Percentiles rank a stretch among this genome's conserved stretches.
Conservation (phyloP, 2,329 filamentous ascomycete genomes). For the Ophiostoma ulmi region DNA sequence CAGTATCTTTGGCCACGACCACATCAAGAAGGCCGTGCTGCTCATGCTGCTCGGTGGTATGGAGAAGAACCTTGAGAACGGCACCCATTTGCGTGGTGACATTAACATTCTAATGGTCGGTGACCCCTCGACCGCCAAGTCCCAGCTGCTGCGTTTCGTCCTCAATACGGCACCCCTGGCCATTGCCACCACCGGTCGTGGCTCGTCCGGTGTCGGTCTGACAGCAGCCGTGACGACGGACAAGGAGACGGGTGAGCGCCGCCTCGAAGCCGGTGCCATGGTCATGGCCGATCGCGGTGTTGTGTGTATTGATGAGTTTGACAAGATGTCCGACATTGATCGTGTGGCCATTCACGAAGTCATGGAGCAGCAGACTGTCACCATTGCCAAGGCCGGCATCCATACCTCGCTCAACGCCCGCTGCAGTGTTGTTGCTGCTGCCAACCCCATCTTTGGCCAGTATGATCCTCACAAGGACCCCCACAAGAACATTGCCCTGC, state of each 20-base stretch:
- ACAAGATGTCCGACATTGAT: conserved; percentile 99
- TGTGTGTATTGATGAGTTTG: conserved; percentile 98
- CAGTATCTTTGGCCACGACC: conserved; percentile 93
- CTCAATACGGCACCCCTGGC: conserved; percentile 93
- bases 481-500: conserved; percentile 95
- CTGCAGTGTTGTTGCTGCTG: conserved; percentile 92
- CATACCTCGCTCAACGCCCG: conserved; percentile 95
- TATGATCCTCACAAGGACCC: conserved; percentile 98
- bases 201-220: conserved; percentile 94
- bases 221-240: conserved; percentile 94
- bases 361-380: conserved; percentile 99
- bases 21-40: conserved; percentile 96
- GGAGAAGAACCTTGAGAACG: conserved; percentile 98
- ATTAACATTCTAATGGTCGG: conserved; percentile 99
- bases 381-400: conserved; percentile 96
- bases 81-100: conserved; percentile 93
- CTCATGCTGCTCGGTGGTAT: conserved; percentile 92
- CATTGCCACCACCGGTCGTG: conserved; percentile 93
- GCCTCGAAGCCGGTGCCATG: conserved; percentile 96
- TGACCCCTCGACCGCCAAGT: conserved; percentile 96
- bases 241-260: conserved; percentile 92
- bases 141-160: conserved; percentile 93
- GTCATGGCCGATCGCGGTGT: conserved; percentile 94
- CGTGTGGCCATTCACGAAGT: conserved; percentile 99
- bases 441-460: conserved; percentile 96